A percentile compares a stretch with the other conserved stretches of the same genome.
phyloP scores from a whole-genome alignment of 1,139 yeast species.

The Sugiyamaella novakii region DNA sequence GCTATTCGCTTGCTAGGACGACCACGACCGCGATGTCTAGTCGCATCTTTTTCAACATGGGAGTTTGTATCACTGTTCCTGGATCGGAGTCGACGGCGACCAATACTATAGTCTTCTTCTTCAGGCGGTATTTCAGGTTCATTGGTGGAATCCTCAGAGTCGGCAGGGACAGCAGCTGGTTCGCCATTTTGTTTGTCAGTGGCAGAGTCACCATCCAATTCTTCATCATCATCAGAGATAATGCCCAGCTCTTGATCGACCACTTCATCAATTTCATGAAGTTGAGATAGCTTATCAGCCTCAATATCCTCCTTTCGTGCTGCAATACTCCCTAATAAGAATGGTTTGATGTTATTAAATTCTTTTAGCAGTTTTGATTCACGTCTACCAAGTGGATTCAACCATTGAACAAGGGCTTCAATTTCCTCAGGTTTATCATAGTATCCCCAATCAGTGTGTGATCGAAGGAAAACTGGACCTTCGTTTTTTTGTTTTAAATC shows the following conservation, averaged over 20 bases:
- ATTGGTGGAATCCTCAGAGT: not conserved
- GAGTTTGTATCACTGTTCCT: conserved; percentile 13
- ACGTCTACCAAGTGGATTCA: conserved; percentile 74
- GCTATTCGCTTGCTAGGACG: conserved; percentile 16
- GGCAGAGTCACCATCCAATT: conserved; percentile 15
- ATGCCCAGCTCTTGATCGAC: conserved; percentile 28
- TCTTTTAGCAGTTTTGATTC: conserved; percentile 72
- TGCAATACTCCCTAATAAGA: conserved; percentile 57
- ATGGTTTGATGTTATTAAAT: conserved; percentile 50
- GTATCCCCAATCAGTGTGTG: conserved; percentile 66
- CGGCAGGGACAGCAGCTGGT: not conserved
- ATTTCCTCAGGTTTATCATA: conserved; percentile 67
- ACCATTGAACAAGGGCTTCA: conserved; percentile 60
- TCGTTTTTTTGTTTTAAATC: conserved; percentile 63
- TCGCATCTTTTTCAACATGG: not conserved
- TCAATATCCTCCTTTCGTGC: conserved; percentile 54
- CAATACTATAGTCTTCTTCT: conserved; percentile 4
- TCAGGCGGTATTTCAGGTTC: conserved; percentile 3
- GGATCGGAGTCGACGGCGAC: conserved; percentile 17
- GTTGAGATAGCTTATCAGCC: conserved; percentile 40
- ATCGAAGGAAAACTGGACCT: conserved; percentile 60
- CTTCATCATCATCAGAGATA: conserved; percentile 22
- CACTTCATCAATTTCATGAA: conserved; percentile 30
- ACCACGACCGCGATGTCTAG: conserved; percentile 13
- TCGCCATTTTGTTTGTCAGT: conserved; percentile 2